These are phyloP conservation scores for Nigrospora sphaerica DNA, from an alignment of 2,329 filamentous ascomycete species.

Conservation along the genomic window DNA sequence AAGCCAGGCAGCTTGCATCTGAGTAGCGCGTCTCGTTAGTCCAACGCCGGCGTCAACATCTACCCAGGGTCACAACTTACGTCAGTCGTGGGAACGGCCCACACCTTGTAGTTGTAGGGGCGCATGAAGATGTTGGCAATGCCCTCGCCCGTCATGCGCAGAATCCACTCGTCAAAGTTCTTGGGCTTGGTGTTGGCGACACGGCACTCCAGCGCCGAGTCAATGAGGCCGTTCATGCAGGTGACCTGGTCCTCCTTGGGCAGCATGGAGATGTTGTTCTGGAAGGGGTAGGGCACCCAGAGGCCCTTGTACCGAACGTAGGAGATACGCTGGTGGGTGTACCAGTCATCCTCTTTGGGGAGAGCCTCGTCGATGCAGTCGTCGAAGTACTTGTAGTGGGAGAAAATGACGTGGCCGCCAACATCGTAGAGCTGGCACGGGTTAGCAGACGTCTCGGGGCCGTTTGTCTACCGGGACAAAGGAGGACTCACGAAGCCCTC, in stretches of 20 bases:
- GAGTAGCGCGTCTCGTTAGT: not conserved
- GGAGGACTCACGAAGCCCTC: constrained; percentile 84
- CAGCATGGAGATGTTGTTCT: constrained; percentile 99
- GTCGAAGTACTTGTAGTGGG: constrained; percentile 99
- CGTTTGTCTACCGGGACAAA: not conserved
- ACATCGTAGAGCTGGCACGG: constrained; percentile 83
- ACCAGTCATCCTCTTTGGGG: constrained; percentile 92
- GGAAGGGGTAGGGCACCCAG: constrained; percentile 99
- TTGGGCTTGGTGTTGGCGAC: constrained; percentile 87
- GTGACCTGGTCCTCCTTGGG: constrained; percentile 95
- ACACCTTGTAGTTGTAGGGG: constrained; percentile 99
- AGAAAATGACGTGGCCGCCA: constrained; percentile 97
- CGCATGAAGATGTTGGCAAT: constrained; percentile 97
- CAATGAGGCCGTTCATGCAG: constrained; percentile 92
- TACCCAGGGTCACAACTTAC: constrained; percentile 38
- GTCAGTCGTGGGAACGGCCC: constrained; percentile 96
- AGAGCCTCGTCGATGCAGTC: constrained; percentile 97
- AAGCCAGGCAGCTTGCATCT: constrained; percentile 99
- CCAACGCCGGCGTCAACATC: not conserved
- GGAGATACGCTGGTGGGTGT: constrained; percentile 94
- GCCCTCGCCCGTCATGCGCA: constrained; percentile 83
- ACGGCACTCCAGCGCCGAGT: constrained; percentile 81
- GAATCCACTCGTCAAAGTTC: constrained; percentile 97
- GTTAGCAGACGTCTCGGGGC: not conserved
- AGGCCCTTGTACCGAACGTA: constrained; percentile 95